Evolutionary conservation across 1,284 basidiomycete genomes (phyloP), one percentile per base, ranked within the genome.

Genomic region (Phellopilus nigrolimitatus): DNA sequence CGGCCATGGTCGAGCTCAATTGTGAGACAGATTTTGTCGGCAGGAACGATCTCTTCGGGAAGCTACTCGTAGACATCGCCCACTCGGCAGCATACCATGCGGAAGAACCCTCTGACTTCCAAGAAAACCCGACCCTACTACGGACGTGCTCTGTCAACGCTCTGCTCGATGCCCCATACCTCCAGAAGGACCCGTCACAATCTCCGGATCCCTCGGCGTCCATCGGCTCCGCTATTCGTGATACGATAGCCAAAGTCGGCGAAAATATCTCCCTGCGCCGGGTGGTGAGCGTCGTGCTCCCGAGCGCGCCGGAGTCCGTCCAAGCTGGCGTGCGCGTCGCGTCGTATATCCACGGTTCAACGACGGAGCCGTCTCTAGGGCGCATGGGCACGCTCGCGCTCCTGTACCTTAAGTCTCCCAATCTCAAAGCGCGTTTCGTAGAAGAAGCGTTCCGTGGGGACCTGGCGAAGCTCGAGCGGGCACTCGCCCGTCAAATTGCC

Each of bases 21-120:
- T 97, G 95, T 74, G 95, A 98, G 72, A 97, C 95, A 37, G 95
- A 98, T 70, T 97, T 97, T 66, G 95, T 97, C 10, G 91, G 85
- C 13, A 74, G 91, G 58, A 95, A 93, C 64, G 81, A 88, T 53
- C 75, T 95, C 7, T 98, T 98, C 63, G 74, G 79, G 5, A 76
- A 77, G 53, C 78, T 95, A 25, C 85, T 89, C 10, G 74, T 78
- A 33, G 85, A 92, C 58, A 84, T 97, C 58, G 88, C 92, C 2
- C 85, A 92, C 61, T 94, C 92, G 1, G 82, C 88, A 22, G 93
- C 94, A 1, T 90, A 86, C 65, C 75, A 92, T 48, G 71, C 81
- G 0, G 86, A 91, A 59, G 68, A 65, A 53, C 72, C 73, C 12
- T 62, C 56, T 30, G 64, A 69, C 47, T 68, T 69, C 15, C 63